A percentile compares a stretch with the other conserved stretches of the same genome.
These are phyloP conservation scores for Phaseolus coccineus DNA, from an alignment of 331 rosid genomes.

Conservation along the genomic window DNA sequence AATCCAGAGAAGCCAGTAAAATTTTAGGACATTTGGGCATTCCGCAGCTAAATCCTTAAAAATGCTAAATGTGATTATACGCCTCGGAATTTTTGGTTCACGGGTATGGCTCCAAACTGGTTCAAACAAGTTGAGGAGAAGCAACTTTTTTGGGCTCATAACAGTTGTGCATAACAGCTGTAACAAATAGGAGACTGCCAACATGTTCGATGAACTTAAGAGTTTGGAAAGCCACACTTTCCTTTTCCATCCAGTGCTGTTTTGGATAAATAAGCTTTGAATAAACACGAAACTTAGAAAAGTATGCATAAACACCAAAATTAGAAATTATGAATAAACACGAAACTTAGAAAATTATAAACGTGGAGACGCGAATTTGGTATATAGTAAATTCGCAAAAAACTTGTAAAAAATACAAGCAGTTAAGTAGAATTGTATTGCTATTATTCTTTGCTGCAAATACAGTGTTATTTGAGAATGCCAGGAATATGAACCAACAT, in stretches of 20 bases:
- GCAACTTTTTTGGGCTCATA: neutral
- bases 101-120: too few species aligned
- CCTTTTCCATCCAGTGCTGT: neutral
- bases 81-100: too few species aligned
- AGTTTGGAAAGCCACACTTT: neutral
- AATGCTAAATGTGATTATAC: too few species aligned
- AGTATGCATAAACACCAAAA: too few species aligned
- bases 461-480: slow-evolving; percentile 43
- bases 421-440: neutral
- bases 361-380: neutral
- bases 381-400: neutral
- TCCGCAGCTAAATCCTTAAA: too few species aligned
- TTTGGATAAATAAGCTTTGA: neutral
- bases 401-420: slow-evolving; percentile 4
- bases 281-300: neutral
- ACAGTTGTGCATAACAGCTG: neutral
- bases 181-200: neutral
- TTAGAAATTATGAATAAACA: too few species aligned
- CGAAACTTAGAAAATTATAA: neutral
- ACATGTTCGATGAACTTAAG: neutral
- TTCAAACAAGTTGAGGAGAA: neutral
- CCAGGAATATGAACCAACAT: slow-evolving; percentile 44
- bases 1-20: too few species aligned
- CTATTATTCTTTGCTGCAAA: slow-evolving; percentile 47
- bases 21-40: too few species aligned